phyloP scores from a whole-genome alignment of 306 rosid genomes.

The Canavalia ensiformis region DNA sequence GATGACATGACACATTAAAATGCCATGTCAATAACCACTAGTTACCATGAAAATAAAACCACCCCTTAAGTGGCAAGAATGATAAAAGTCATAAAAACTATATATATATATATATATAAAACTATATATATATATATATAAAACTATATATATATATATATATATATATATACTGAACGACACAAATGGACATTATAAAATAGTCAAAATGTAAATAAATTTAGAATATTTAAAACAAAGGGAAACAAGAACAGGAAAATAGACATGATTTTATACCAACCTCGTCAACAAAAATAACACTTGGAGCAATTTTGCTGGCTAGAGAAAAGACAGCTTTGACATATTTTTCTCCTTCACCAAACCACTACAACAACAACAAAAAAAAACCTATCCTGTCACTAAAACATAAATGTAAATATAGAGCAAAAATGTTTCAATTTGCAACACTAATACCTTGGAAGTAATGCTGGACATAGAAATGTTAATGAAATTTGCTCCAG shows the following conservation, averaged over 20 bases:
- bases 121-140: not conserved
- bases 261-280: slow-evolving; percentile 54
- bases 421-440: slow-evolving; percentile 14
- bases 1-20: slow-evolving; percentile 17
- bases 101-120: not conserved
- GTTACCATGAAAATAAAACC: slow-evolving; percentile 18
- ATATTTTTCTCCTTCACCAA: slow-evolving; percentile 97
- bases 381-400: slow-evolving; percentile 26
- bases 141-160: not conserved
- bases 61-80: slow-evolving; percentile 18
- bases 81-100: not conserved
- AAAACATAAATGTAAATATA: slow-evolving; percentile 10
- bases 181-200: slow-evolving; percentile 8
- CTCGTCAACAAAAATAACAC: slow-evolving; percentile 98
- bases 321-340: slow-evolving; percentile 95
- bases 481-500: slow-evolving; percentile 97
- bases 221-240: slow-evolving; percentile 11
- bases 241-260: not conserved
- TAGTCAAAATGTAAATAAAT: slow-evolving; percentile 3
- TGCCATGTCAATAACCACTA: not conserved
- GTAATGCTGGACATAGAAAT: slow-evolving; percentile 97
- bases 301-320: slow-evolving; percentile 96
- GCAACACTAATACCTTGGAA: slow-evolving; percentile 71
- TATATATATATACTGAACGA: not conserved
- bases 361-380: slow-evolving; percentile 73